A percentile compares a stretch with the other conserved stretches of the same genome.
phyloP scores from a whole-genome alignment of 805 yeast species.

The Jamesozyma piceae region DNA sequence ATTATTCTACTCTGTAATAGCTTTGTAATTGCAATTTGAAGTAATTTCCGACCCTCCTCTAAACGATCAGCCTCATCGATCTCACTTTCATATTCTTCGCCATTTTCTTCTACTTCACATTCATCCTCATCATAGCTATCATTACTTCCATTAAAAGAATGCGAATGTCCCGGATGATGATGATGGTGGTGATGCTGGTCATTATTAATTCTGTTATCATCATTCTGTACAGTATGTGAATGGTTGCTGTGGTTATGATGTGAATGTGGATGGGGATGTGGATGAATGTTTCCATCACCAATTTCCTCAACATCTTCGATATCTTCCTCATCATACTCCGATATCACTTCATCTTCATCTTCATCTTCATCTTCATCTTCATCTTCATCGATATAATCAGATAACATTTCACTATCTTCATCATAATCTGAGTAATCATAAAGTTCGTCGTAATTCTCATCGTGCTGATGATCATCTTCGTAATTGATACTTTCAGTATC shows the following conservation, averaged over 20 bases:
- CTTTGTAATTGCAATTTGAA: constrained; percentile 72
- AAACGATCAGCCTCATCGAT: constrained; percentile 55
- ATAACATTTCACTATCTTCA: constrained; percentile 14
- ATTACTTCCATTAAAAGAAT: constrained; percentile 6
- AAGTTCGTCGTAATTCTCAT: constrained; percentile 16
- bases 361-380: constrained; percentile 16
- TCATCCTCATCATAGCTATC: constrained; percentile 10
- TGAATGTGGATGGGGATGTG: constrained; percentile 8
- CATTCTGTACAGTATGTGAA: not conserved
- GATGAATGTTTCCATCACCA: constrained; percentile 7
- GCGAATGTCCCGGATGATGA: not conserved
- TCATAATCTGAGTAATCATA: constrained; percentile 25
- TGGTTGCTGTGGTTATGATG: constrained; percentile 2
- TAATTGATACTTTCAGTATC: constrained; percentile 21
- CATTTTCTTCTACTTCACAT: constrained; percentile 14
- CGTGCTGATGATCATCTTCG: constrained; percentile 13
- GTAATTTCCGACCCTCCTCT: constrained; percentile 70
- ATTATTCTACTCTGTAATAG: constrained; percentile 65
- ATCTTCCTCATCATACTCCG: not conserved
- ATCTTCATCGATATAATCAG: constrained; percentile 13
- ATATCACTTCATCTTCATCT: constrained; percentile 8
- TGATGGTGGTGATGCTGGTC: not conserved
- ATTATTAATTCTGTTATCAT: not conserved
- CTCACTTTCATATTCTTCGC: constrained; percentile 29
- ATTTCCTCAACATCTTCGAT: constrained; percentile 4